Base-by-base conservation (phyloP, 2,329 filamentous ascomycete genomes). In the Diaporthe sp. region DNA sequence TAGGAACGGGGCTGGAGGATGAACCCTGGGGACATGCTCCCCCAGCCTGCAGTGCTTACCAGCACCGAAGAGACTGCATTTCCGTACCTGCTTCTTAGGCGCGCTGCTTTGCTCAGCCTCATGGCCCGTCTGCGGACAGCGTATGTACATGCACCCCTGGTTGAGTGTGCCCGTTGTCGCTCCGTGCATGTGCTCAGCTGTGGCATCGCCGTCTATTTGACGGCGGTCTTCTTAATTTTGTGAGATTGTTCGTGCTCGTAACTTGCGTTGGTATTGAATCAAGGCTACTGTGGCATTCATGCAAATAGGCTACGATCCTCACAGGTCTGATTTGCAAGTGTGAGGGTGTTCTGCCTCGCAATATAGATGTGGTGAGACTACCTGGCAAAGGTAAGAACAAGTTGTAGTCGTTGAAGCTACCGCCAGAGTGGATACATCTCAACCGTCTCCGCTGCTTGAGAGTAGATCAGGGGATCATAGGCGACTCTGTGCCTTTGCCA, bases 41-140 rank as follows among this genome's bases (percentile, higher is more conserved):
- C 58, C 58, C 8, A n/a, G 25, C 51, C 51, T 55, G 51, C 25
- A 4, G 25, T 49, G 13, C 53, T 55, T 31, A 25, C 25, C 53
- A 55, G n/a, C 34, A 34, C 51, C 12, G 12, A 12, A 55, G 5
- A 4, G 13, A 22, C 20, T 31, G 53, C 53, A 55, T 28, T 22
- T 22, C 20, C 28, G 61, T 65, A 65, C 42, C 61, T 65, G 61
- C 61, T 65, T 47, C 9, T 63, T 47, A 49, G 42, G 15, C 60
- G 60, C 60, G 60, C n/a, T 6, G 34, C 58, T 10, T 28, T 63
- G 37, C 58, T 34, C 58, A 37, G 22, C 58, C 58, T 39, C 34
- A 13, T 10, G 34, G 37, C 17, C 15, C 34, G 37, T 15, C 37
- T 42, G 20, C 10, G 37, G n/a, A 13, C 37, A 20, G 39, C 60